Percentiles rank a stretch among this genome's conserved stretches.
Evolutionary conservation across 805 yeast genomes (phyloP).

Genomic region (Saccharomycopsis fibuligera): DNA sequence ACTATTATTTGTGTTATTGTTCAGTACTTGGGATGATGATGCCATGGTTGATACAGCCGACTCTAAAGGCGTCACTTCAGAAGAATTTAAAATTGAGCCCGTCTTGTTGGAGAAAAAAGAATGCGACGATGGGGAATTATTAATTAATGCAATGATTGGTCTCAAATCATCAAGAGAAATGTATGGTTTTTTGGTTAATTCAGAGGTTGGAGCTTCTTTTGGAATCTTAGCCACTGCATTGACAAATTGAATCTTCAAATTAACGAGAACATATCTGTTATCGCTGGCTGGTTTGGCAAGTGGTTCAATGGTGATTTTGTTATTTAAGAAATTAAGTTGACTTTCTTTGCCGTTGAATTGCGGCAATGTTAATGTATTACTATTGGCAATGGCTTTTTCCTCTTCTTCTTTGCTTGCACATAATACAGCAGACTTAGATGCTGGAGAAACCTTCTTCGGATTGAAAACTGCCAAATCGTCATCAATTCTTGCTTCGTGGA

Average conservation of each 20-base stretch:
- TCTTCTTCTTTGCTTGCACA: neutral
- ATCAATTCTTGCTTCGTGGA: conserved; percentile 1
- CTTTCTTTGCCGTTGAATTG: neutral
- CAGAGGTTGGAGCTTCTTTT: conserved; percentile 27
- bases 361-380: neutral
- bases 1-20: neutral
- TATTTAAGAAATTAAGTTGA: conserved; percentile 1
- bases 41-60: too few relatives aligned
- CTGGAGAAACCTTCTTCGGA: conserved; percentile 28
- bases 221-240: conserved; percentile 30
- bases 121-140: conserved; percentile 32
- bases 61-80: neutral
- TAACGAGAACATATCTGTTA: conserved; percentile 55
- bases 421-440: neutral
- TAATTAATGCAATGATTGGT: conserved; percentile 56
- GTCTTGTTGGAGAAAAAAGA: conserved; percentile 15
- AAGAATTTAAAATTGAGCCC: conserved; percentile 5
- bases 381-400: neutral
- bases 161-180: conserved; percentile 53
- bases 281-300: neutral
- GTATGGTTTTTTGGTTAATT: conserved; percentile 42
- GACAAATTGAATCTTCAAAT: conserved; percentile 56
- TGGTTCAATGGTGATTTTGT: conserved; percentile 3
- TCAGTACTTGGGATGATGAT: too few relatives aligned
- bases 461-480: neutral